phyloP scores from a whole-genome alignment of 176 grass and related monocot genomes.

The Thinopyrum elongatum region DNA sequence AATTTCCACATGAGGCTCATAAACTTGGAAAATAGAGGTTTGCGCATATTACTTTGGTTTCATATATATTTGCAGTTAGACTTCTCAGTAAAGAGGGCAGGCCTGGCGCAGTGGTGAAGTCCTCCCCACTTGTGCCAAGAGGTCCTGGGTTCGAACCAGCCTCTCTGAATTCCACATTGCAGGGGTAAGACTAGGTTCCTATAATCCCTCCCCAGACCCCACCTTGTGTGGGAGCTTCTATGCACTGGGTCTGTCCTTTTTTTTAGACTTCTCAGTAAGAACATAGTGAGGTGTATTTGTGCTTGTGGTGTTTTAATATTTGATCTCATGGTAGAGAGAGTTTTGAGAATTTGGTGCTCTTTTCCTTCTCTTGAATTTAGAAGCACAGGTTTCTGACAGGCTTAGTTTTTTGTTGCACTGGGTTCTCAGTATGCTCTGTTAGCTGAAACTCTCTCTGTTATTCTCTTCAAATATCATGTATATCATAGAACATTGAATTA shows the following conservation, averaged over 20 bases:
- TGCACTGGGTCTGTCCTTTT: too few relatives aligned
- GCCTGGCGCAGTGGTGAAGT: too few relatives aligned
- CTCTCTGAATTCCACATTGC: too few relatives aligned
- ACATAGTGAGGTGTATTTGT: neutral
- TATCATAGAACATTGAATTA: neutral
- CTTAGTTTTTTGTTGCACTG: neutral
- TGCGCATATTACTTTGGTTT: neutral
- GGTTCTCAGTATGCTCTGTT: slow-evolving; percentile 1
- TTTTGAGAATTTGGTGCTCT: neutral
- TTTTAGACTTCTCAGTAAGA: slow-evolving; percentile 10
- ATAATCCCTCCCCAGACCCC: too few relatives aligned
- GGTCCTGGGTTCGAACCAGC: too few relatives aligned
- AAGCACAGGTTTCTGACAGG: neutral
- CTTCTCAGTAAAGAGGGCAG: slow-evolving; percentile 2
- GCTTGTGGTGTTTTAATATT: neutral
- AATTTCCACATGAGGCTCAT: slow-evolving; percentile 68
- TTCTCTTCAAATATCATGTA: neutral
- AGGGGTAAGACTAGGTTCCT: too few relatives aligned
- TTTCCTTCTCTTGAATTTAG: neutral
- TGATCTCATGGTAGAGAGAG: neutral
- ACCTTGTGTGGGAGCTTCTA: too few relatives aligned
- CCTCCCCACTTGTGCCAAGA: too few relatives aligned
- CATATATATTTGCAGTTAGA: neutral
- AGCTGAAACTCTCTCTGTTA: neutral
- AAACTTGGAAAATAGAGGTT: slow-evolving; percentile 83